Conservation (phyloP, 768 basidiomycete species). For the Russula virescens region DNA sequence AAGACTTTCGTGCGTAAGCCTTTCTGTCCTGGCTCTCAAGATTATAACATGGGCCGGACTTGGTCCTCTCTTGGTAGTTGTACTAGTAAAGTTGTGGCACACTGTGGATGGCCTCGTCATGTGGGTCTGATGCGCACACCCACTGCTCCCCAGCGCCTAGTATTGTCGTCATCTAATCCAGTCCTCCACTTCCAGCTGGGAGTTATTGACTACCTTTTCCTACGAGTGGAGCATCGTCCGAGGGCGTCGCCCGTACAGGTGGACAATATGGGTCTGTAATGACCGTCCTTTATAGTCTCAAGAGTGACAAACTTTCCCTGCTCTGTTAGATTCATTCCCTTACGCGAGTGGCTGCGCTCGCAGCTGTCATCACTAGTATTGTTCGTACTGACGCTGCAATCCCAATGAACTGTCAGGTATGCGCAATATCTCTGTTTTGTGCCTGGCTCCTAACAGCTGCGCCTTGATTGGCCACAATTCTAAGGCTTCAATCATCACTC, state of each 20-base stretch:
- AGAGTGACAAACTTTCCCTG: not conserved
- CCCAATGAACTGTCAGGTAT: constrained; percentile 8
- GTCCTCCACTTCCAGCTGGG: not conserved
- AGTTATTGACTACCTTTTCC: not conserved
- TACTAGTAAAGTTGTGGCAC: not conserved
- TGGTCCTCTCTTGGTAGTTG: not conserved
- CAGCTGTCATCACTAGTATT: not conserved
- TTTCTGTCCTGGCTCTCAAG: not conserved
- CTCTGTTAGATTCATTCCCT: constrained; percentile 7
- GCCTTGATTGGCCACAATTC: not conserved
- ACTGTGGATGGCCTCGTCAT: not conserved
- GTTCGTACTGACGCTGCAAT: not conserved
- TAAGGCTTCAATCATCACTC: not conserved
- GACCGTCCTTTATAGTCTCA: not conserved
- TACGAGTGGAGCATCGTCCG: not conserved
- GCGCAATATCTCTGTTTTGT: not conserved
- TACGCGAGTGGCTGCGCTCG: constrained; percentile 1
- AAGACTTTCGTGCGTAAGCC: not conserved
- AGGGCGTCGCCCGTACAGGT: not conserved
- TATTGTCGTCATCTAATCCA: too few relatives aligned
- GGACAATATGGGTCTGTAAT: constrained; percentile 8
- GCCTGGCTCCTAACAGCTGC: too few relatives aligned
- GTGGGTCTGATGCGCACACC: not conserved
- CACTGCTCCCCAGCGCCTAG: too few relatives aligned
- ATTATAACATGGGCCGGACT: not conserved